Base-by-base conservation (phyloP, 371 early-diverging fungal genomes). In the Choanephora cucurbitarum region DNA sequence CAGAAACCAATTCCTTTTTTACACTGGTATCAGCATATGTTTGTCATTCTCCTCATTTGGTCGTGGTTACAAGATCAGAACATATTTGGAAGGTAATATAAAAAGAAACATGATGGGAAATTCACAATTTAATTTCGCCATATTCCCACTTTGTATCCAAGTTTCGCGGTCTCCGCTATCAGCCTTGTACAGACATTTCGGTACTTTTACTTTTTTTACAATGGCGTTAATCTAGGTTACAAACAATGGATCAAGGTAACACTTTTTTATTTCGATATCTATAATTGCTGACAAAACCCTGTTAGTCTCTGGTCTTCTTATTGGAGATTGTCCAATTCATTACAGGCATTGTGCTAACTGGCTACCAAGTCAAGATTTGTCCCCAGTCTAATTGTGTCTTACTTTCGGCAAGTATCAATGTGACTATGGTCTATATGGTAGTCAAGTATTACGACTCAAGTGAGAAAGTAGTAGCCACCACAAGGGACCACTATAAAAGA, bases 1-100 rank as follows among this genome's bases (percentile, higher is more conserved):
- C 48, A 60, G 61, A 60, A 60, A 57, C 28, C 57, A 3, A 66
- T 66, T 44, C 55, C 60, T 13, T 66, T 66, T 47, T 46, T 66
- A 17, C 61, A 66, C 46, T 66, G 66, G 58, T 61, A 66, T 43
- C 66, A 66, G 28, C 61, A 61, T 50, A 61, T 58, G 58, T 44
- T 49, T 39, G 54, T 58, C 33, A 56, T 60, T 13, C 48, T 60
- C 32, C 51, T 60, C 46, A 24, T 60, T 21, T 66, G 58, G 57
- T 53, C 55, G 4, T 66, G 66, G 62, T 57, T 66, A 49, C 58
- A 66, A 54, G 61, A 58, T 41, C 58, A 66, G 39, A 61, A 55
- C 14, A 57, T 61, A 32, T 66, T 66, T 50, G 66, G 66, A 54
- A 61, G 58, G 58, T 61, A 57, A 53, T 22, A 40, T 33, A 52